Evolutionary conservation across 441 rosid genomes (phyloP).

Genomic region (Adansonia madagascariensis): DNA sequence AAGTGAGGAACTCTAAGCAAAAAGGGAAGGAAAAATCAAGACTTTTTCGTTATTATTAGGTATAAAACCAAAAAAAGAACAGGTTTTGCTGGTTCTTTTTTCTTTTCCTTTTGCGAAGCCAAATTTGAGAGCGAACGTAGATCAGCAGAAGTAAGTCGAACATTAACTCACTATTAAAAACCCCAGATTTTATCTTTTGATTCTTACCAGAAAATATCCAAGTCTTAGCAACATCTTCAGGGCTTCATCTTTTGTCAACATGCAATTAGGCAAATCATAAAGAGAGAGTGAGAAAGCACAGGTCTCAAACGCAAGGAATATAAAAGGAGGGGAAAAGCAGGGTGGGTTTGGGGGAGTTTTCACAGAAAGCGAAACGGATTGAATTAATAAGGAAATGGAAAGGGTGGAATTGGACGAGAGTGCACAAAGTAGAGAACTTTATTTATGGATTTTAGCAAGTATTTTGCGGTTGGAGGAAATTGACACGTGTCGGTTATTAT

Average conservation of each 20-base stretch:
- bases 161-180: conserved; percentile 27
- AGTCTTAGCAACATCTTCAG: conserved; percentile 28
- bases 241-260: conserved; percentile 21
- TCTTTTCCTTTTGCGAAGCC: conserved; percentile 40
- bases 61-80: conserved; percentile 14
- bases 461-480: conserved; percentile 32
- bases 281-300: background rate
- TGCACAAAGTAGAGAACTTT: background rate
- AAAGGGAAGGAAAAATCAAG: conserved; percentile 8
- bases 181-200: conserved; percentile 21
- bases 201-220: conserved; percentile 36
- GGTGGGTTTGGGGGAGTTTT: conserved; percentile 10
- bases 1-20: background rate
- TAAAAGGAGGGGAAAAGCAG: background rate
- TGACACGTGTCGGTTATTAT: conserved; percentile 42
- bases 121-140: conserved; percentile 45
- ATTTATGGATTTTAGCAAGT: conserved; percentile 36
- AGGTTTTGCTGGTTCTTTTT: conserved; percentile 32
- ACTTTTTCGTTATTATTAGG: background rate
- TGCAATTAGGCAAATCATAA: conserved; percentile 11
- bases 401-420: background rate
- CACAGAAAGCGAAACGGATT: conserved; percentile 29
- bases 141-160: conserved; percentile 41
- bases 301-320: conserved; percentile 19
- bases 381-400: background rate